Evolutionary conservation across 805 yeast species (phyloP).

Genomic region (Ogataea minuta): DNA sequence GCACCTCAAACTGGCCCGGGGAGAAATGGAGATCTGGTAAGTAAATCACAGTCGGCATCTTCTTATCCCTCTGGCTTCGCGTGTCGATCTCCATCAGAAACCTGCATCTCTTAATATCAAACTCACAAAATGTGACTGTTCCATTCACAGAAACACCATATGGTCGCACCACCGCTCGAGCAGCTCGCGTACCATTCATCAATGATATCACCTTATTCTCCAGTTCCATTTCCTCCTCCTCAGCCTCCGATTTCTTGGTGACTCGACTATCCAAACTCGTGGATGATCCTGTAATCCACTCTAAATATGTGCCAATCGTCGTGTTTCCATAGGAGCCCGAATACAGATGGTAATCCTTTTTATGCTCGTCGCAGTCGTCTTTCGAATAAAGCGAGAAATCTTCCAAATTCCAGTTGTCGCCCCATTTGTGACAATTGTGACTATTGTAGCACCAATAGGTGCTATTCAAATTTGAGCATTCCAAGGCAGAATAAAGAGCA

Average conservation of each 20-base stretch:
- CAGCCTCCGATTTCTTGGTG: slow-evolving; percentile 10
- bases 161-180: slow-evolving; percentile 75
- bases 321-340: slow-evolving; percentile 17
- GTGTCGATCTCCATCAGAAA: slow-evolving; percentile 49
- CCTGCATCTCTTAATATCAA: slow-evolving; percentile 48
- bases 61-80: slow-evolving; percentile 11
- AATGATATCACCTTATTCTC: slow-evolving; percentile 16
- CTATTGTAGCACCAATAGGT: slow-evolving; percentile 86
- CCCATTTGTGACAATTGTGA: slow-evolving; percentile 74
- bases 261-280: slow-evolving; percentile 9
- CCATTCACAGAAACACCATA: slow-evolving; percentile 68
- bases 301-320: slow-evolving; percentile 25
- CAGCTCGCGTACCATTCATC: slow-evolving; percentile 64
- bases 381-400: slow-evolving; percentile 85
- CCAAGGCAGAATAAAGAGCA: slow-evolving; percentile 76
- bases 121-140: slow-evolving; percentile 48
- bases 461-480: slow-evolving; percentile 66
- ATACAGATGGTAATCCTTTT: slow-evolving; percentile 13
- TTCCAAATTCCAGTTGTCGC: slow-evolving; percentile 92
- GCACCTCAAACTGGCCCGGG: slow-evolving; percentile 46
- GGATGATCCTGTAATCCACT: slow-evolving; percentile 21
- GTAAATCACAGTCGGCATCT: slow-evolving; percentile 56
- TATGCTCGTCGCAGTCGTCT: slow-evolving; percentile 45
- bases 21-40: slow-evolving; percentile 75
- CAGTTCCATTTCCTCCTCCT: slow-evolving; percentile 15